Conservation (phyloP, 768 basidiomycete genomes). For the Lyophyllum atratum region DNA sequence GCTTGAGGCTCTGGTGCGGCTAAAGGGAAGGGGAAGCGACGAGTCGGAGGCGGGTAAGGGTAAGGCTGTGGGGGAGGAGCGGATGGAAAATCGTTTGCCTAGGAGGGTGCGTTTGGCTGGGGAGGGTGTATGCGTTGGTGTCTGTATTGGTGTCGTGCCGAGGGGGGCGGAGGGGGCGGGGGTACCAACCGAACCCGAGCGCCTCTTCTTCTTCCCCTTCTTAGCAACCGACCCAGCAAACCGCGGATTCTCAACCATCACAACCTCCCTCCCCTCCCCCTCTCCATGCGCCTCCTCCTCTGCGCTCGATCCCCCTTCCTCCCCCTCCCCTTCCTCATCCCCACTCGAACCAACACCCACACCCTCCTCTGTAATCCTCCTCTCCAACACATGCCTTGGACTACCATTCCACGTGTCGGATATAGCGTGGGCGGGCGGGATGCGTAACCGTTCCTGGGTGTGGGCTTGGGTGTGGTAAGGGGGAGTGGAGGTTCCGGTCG, state of each 20-base stretch:
- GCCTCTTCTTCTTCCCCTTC: background rate
- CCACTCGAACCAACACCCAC: slow-evolving; percentile 3
- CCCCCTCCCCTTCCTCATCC: slow-evolving; percentile 14
- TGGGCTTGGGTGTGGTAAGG: slow-evolving; percentile 1
- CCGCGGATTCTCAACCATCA: slow-evolving; percentile 59
- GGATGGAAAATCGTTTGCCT: background rate
- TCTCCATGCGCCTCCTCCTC: slow-evolving; percentile 33
- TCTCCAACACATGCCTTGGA: slow-evolving; percentile 26
- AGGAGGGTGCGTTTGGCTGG: background rate
- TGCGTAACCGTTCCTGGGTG: slow-evolving; percentile 26
- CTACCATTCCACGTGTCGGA: slow-evolving; percentile 14
- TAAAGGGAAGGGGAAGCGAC: background rate
- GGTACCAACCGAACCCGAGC: too few relatives aligned
- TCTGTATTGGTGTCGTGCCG: background rate
- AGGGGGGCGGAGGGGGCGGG: too few relatives aligned
- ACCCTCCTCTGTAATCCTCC: slow-evolving; percentile 36
- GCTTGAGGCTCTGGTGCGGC: background rate
- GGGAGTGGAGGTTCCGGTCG: background rate
- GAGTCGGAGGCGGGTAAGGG: background rate
- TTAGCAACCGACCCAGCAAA: slow-evolving; percentile 29
- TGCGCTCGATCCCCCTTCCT: slow-evolving; percentile 33
- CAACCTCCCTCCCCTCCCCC: slow-evolving; percentile 30
- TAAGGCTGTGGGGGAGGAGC: too few relatives aligned
- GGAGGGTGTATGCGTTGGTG: background rate
- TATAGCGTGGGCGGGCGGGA: slow-evolving; percentile 59